phyloP scores from a whole-genome alignment of 805 yeast species.

The Clavispora phyllophila region DNA sequence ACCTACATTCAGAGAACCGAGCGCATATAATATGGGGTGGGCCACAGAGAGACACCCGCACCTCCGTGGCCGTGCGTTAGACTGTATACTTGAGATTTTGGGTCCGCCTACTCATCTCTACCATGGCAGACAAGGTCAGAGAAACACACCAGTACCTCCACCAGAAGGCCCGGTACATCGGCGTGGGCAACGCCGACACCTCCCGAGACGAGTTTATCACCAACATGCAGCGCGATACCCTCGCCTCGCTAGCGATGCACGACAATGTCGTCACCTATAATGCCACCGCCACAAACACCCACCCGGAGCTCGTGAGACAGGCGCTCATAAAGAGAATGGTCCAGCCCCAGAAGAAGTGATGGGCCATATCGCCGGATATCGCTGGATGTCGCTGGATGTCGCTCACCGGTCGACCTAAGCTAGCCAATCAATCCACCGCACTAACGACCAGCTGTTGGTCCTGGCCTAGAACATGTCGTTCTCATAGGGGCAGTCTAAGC shows the following conservation, averaged over 20 bases:
- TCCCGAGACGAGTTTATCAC: slow-evolving; percentile 62
- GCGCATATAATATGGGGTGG: neutral
- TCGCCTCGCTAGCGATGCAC: slow-evolving; percentile 58
- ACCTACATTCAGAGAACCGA: no score
- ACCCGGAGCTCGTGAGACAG: slow-evolving; percentile 25
- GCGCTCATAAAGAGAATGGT: slow-evolving; percentile 33
- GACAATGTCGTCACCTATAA: slow-evolving; percentile 49
- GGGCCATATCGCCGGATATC: no score
- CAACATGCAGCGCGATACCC: slow-evolving; percentile 64
- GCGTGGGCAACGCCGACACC: slow-evolving; percentile 73
- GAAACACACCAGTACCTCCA: slow-evolving; percentile 54
- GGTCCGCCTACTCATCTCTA: neutral
- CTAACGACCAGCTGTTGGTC: no score
- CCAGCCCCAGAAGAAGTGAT: slow-evolving; percentile 12
- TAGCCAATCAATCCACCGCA: no score
- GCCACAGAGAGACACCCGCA: neutral
- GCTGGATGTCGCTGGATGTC: no score
- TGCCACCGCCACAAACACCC: slow-evolving; percentile 46
- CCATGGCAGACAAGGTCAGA: slow-evolving; percentile 60
- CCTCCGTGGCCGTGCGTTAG: neutral
- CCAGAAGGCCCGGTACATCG: slow-evolving; percentile 59
- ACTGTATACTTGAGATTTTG: neutral
- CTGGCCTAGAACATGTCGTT: slow-evolving; percentile 40
- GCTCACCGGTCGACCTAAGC: no score
- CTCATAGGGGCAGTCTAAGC: slow-evolving; percentile 84